phyloP scores from a whole-genome alignment of 164 flowering plant genomes.

The Tetracentron sinense region DNA sequence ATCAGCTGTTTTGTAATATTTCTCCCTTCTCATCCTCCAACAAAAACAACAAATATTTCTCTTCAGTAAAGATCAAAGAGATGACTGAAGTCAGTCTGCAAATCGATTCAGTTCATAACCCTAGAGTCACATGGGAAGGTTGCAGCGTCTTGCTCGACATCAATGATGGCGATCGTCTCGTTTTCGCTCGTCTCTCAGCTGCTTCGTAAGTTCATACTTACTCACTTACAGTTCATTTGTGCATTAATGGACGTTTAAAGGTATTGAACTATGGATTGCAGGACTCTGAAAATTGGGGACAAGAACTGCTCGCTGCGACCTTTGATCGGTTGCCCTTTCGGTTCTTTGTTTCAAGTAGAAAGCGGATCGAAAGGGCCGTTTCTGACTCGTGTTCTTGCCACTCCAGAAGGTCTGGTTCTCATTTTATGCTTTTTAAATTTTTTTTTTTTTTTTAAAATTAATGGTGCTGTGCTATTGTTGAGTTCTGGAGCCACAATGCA shows the following conservation, averaged over 20 bases:
- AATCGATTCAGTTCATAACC: slow-evolving; percentile 29
- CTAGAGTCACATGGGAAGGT: slow-evolving; percentile 87
- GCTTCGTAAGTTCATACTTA: slow-evolving; percentile 52
- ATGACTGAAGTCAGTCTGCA: slow-evolving; percentile 25
- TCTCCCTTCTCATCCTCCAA: too few species aligned
- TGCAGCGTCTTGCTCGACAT: slow-evolving; percentile 96
- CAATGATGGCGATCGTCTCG: slow-evolving; percentile 87
- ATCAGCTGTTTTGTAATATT: too few species aligned
- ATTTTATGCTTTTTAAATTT: not conserved
- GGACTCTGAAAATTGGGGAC: slow-evolving; percentile 82
- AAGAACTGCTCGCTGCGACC: slow-evolving; percentile 65
- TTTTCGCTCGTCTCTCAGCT: slow-evolving; percentile 77
- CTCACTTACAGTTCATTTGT: too few species aligned
- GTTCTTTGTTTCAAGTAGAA: slow-evolving; percentile 73
- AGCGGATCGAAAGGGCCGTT: slow-evolving; percentile 48
- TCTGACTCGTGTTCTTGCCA: slow-evolving; percentile 47
- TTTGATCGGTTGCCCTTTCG: slow-evolving; percentile 86
- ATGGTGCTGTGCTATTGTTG: too few species aligned
- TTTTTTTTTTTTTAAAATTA: too few species aligned
- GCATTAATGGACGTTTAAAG: too few species aligned
- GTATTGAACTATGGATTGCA: slow-evolving; percentile 23
- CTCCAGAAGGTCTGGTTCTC: slow-evolving; percentile 36
- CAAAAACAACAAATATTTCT: too few species aligned
- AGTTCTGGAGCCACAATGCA: too few species aligned
- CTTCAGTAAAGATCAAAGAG: not conserved